Evolutionary conservation across 2,329 filamentous ascomycete species (phyloP).

Genomic region (Sporothrix humicola): DNA sequence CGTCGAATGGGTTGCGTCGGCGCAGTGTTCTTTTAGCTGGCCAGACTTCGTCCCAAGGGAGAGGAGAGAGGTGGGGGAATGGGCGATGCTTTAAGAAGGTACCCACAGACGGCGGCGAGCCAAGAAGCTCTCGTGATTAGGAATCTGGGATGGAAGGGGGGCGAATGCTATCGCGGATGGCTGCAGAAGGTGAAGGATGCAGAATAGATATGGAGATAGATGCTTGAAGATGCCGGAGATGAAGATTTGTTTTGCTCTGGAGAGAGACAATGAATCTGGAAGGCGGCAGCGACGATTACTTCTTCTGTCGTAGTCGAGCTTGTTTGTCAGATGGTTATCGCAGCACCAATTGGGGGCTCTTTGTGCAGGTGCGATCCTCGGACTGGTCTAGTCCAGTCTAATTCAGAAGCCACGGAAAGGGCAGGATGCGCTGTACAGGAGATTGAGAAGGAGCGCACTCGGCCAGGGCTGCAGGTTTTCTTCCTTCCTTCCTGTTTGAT

Average conservation of each 20-base stretch:
- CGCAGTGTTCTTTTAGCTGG: conserved; percentile 1
- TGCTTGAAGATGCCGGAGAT: conserved; percentile 1
- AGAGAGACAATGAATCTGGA: conserved; percentile 15
- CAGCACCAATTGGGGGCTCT: conserved; percentile 28
- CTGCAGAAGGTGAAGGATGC: background rate
- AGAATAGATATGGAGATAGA: background rate
- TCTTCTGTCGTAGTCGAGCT: conserved; percentile 10
- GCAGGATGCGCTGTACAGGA: background rate
- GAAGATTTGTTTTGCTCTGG: background rate
- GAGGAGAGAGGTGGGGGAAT: conserved; percentile 15
- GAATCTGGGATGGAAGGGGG: conserved; percentile 7
- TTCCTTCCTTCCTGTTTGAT: background rate
- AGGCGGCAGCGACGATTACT: conserved; percentile 19
- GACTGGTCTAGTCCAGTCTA: conserved; percentile 19
- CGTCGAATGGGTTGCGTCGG: conserved; percentile 7
- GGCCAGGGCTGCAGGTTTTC: background rate
- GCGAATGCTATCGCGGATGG: conserved; percentile 17
- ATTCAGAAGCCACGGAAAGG: background rate
- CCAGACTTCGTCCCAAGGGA: conserved; percentile 24
- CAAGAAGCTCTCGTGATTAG: conserved; percentile 17
- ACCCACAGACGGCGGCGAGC: conserved; percentile 20
- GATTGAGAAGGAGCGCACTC: background rate
- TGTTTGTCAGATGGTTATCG: conserved; percentile 30
- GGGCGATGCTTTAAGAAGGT: conserved; percentile 22
- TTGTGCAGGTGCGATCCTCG: conserved; percentile 28